A percentile compares a stretch with the other conserved stretches of the same genome.
Conservation (phyloP, 306 rosid genomes). For the Rosa lucieae region DNA sequence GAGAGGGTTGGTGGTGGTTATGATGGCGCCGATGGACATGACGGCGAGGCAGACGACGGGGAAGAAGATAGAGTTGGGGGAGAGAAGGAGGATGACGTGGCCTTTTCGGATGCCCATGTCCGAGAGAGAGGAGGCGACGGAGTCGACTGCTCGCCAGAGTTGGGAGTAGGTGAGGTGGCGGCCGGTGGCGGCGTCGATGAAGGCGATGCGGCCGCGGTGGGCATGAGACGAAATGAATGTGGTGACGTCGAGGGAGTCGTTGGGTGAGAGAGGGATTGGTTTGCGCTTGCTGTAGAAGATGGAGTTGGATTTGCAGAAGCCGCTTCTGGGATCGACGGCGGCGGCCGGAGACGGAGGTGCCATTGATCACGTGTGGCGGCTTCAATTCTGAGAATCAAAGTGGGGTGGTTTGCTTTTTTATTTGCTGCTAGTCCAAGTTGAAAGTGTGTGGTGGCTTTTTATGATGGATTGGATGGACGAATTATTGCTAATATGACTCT, state of each 20-base stretch:
- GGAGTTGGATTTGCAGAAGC: slow-evolving; percentile 62
- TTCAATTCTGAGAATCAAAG: not conserved
- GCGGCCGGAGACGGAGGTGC: not conserved
- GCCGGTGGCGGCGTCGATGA: slow-evolving; percentile 82
- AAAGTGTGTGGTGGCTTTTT: not conserved
- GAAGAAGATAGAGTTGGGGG: slow-evolving; percentile 79
- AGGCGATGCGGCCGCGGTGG: slow-evolving; percentile 65
- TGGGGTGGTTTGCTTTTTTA: not conserved
- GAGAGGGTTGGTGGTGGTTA: slow-evolving; percentile 92
- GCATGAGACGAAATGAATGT: slow-evolving; percentile 79
- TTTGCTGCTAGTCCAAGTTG: not conserved
- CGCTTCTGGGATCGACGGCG: slow-evolving; percentile 51
- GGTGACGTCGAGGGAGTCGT: slow-evolving; percentile 52
- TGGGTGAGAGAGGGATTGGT: slow-evolving; percentile 56
- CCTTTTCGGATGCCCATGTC: slow-evolving; percentile 70
- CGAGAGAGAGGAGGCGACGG: slow-evolving; percentile 57
- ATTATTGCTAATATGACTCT: no score
- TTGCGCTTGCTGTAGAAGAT: slow-evolving; percentile 72
- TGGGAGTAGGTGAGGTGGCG: slow-evolving; percentile 51
- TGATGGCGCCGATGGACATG: slow-evolving; percentile 86
- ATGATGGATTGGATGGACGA: not conserved
- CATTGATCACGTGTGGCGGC: slow-evolving; percentile 1
- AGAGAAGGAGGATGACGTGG: slow-evolving; percentile 70
- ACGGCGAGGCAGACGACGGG: slow-evolving; percentile 79
- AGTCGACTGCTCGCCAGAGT: slow-evolving; percentile 64